Base-by-base conservation (phyloP, 139 green algal genomes). In the Chlorella sp. region DNA sequence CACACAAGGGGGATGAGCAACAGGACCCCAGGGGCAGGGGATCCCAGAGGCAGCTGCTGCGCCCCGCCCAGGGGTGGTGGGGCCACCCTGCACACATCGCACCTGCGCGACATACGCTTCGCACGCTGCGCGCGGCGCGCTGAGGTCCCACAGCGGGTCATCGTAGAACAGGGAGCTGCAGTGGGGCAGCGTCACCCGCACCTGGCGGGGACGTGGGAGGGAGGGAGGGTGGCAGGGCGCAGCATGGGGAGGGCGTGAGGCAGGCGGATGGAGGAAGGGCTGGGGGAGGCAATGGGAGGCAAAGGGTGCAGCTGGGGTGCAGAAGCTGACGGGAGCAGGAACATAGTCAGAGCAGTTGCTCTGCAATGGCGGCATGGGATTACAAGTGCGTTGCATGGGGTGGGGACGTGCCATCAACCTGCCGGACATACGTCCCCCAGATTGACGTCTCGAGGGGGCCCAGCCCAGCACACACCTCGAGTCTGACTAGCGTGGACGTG, bases 91-190 rank as follows among this genome's bases (percentile, higher is more conserved):
- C 24, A 7, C 75, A 0, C 34, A 18, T 21, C 78, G 21, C 30
- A 85, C 79, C 40, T 40, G 39, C 39, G 84, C 84, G 15, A 88
- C 71, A 22, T 88, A 88, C 1, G 42, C 66, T 21, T 88, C 84
- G 84, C 84, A 81, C 7, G 84, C 84, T 7, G 84, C 84, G 26
- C 84, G 66, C 26, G 84, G 84, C 37, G 84, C 84, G 3, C 34
- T 24, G 19, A 88, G 68, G 68, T 88, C 84, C 84, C 84, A 88
- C 84, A 88, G 28, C 14, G 68, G 68, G 61, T 88, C 84, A 30
- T 88, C 84, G 7, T 42, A 48, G 26, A 68, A 88, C 66, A 81
- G 21, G 37, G 12, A 40, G 5, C 15, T 40, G 11, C 66, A 40
- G 68, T 88, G 84, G 3, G 68, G 84, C 84, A 88, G 84, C 24